These are phyloP conservation scores for Sisymbrium irio DNA, from an alignment of 345 rosid species.

Conservation along the genomic window DNA sequence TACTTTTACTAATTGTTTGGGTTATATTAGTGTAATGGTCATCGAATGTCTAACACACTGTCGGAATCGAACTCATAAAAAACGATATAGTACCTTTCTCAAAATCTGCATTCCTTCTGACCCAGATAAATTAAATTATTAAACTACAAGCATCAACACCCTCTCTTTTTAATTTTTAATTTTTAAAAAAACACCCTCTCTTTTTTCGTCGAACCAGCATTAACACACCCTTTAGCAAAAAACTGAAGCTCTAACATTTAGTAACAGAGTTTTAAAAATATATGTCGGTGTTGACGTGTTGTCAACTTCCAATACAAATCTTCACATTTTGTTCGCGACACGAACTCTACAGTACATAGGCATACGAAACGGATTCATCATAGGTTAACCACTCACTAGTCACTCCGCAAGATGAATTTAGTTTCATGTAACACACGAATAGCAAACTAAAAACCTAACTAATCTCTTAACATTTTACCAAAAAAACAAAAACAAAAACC, in stretches of 20 bases:
- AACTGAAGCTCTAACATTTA: background rate
- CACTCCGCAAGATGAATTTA: background rate
- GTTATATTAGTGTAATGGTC: constrained; percentile 19
- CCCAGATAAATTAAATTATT: background rate
- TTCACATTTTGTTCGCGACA: background rate
- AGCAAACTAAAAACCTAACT: background rate
- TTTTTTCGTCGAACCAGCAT: background rate
- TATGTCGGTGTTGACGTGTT: background rate
- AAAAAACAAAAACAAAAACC: no score
- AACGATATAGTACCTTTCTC: background rate
- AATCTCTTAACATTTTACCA: no score
- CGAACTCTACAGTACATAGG: background rate
- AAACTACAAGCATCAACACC: background rate
- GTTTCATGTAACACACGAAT: background rate
- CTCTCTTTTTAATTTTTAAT: no score
- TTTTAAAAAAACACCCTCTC: no score
- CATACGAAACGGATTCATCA: background rate
- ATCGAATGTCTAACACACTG: constrained; percentile 38
- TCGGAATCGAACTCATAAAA: constrained; percentile 15
- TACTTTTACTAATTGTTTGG: constrained; percentile 14
- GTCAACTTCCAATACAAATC: background rate
- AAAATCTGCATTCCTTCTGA: constrained; percentile 25
- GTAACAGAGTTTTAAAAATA: background rate
- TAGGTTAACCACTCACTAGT: background rate
- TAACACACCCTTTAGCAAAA: background rate